Percentiles rank a stretch among this genome's conserved stretches.
Evolutionary conservation across 768 basidiomycete species (phyloP).

Genomic region (Lentinus tigrinus): DNA sequence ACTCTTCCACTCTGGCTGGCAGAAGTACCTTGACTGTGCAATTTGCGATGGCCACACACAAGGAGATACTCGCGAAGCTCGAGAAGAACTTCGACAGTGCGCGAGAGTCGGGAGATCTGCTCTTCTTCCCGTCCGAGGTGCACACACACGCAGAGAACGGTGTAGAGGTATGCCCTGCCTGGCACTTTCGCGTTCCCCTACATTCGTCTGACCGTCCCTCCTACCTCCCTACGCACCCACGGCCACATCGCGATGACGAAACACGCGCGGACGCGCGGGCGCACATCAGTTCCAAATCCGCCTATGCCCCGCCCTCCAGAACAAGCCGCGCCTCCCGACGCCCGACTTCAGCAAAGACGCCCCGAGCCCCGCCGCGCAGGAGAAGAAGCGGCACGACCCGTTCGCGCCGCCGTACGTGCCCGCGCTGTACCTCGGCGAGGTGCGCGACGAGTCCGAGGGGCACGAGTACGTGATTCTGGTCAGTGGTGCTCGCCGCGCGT

Average conservation of each 20-base stretch:
- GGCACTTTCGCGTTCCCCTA: background rate
- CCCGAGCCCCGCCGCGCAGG: conserved; percentile 25
- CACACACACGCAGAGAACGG: conserved; percentile 58
- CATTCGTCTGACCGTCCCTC: background rate
- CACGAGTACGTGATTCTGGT: conserved; percentile 72
- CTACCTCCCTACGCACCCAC: background rate
- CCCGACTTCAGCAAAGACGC: conserved; percentile 37
- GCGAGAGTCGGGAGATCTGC: conserved; percentile 59
- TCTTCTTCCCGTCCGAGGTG: conserved; percentile 77
- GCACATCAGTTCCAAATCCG: conserved; percentile 88
- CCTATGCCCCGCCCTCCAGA: conserved; percentile 79
- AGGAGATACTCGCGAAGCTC: conserved; percentile 55
- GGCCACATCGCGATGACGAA: background rate
- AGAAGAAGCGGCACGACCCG: conserved; percentile 50
- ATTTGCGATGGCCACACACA: background rate
- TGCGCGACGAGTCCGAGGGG: conserved; percentile 58
- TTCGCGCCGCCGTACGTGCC: conserved; percentile 86
- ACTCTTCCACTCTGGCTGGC: background rate
- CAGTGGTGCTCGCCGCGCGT: conserved; percentile 22
- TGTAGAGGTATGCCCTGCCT: conserved; percentile 51
- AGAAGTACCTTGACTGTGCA: background rate
- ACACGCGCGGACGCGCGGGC: too few species aligned
- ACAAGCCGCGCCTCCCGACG: conserved; percentile 62
- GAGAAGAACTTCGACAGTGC: conserved; percentile 59
- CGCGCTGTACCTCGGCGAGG: conserved; percentile 72